Evolutionary conservation across 257 asterid genomes (phyloP).

Genomic region (Plantago ovata): DNA sequence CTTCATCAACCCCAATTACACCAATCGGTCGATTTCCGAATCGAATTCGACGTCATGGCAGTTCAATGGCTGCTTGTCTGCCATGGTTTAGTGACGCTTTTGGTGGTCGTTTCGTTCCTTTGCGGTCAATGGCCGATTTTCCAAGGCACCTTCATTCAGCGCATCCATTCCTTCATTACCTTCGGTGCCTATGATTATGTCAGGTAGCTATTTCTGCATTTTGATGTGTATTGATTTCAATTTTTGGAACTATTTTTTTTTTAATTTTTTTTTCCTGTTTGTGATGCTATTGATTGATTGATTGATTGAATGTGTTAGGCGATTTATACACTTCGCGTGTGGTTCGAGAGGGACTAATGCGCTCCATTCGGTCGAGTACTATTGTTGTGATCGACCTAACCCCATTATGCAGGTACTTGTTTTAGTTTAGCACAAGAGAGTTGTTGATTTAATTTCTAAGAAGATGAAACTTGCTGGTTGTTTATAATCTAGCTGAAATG

Average conservation of each 20-base stretch:
- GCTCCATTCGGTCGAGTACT: slow-evolving; percentile 61
- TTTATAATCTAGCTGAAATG: no score
- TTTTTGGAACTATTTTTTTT: not conserved
- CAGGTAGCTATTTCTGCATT: slow-evolving; percentile 49
- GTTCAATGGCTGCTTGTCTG: slow-evolving; percentile 77
- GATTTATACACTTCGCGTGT: slow-evolving; percentile 51
- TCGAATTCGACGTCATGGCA: slow-evolving; percentile 34
- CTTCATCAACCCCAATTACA: no score
- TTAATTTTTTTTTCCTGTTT: not conserved
- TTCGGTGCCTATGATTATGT: slow-evolving; percentile 85
- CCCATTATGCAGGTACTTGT: slow-evolving; percentile 71
- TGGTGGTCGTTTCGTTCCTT: slow-evolving; percentile 79
- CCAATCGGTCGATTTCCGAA: not conserved
- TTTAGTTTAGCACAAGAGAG: no score
- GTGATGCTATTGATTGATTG: not conserved
- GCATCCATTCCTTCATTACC: slow-evolving; percentile 71
- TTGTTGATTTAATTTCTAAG: no score
- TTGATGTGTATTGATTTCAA: not conserved
- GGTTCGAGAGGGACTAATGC: slow-evolving; percentile 72
- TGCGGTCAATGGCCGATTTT: slow-evolving; percentile 99
- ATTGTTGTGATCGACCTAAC: slow-evolving; percentile 91
- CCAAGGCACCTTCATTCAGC: slow-evolving; percentile 78
- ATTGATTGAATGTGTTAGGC: slow-evolving; percentile 34
- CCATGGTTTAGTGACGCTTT: slow-evolving; percentile 69
- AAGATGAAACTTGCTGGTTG: not conserved